phyloP scores from a whole-genome alignment of 352 stramenopile genomes.

The Globisporangium spiculum region DNA sequence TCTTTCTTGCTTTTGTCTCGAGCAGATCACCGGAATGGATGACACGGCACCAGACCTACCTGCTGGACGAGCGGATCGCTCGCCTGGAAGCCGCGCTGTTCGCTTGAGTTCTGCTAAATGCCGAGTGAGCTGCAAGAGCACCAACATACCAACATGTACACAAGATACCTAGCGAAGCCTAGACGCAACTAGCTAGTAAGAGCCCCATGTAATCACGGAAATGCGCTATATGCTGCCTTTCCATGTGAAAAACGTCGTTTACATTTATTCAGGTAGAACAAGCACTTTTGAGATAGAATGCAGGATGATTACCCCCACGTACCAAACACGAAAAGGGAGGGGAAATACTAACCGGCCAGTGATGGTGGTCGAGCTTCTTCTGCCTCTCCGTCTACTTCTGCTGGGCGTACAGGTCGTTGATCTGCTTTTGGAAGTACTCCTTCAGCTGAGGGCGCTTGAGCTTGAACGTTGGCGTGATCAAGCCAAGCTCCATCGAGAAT shows the following conservation, averaged over 20 bases:
- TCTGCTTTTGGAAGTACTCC: conserved; percentile 42
- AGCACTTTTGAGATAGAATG: background rate
- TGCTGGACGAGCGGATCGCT: conserved; percentile 42
- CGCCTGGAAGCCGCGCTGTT: conserved; percentile 42
- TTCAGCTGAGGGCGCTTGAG: conserved; percentile 86
- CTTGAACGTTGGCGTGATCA: conserved; percentile 96
- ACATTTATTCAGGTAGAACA: conserved; percentile 6
- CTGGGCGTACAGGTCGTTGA: conserved; percentile 50
- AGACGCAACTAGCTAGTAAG: no score
- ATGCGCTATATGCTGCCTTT: background rate
- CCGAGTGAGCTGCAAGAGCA: background rate
- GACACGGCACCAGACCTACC: conserved; percentile 29
- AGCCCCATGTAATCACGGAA: no score
- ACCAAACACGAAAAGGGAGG: background rate
- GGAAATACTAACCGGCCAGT: background rate
- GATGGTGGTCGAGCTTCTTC: background rate
- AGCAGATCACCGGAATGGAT: conserved; percentile 48
- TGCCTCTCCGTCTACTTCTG: conserved; percentile 23
- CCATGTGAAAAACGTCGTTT: conserved; percentile 5
- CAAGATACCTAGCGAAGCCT: background rate
- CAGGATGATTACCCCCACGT: background rate
- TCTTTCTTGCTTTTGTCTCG: background rate
- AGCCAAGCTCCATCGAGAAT: conserved; percentile 88
- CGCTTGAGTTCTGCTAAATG: conserved; percentile 12
- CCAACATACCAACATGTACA: background rate